Base-by-base conservation (phyloP, 1,284 basidiomycete species). In the Irpex rosettiformis region DNA sequence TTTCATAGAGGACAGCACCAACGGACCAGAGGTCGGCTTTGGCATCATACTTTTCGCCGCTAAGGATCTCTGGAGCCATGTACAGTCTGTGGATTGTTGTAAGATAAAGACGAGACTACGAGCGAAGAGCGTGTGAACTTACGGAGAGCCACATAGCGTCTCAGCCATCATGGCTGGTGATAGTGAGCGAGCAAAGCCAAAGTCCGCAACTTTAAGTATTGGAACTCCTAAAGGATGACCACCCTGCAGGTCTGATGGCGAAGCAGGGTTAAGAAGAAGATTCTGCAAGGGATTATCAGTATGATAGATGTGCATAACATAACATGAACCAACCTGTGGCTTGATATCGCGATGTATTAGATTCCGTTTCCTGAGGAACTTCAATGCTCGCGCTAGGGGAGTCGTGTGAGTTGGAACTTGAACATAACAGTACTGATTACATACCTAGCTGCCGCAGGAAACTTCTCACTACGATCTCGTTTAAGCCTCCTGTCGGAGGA, bases 1-100 rank as follows among this genome's bases (percentile, higher is more conserved):
- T 98, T 74, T 99, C 97, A 73, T 89, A 99, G 1, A 98, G 77
- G 2, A 99, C 96, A 0, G 97, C 95, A 5, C 96, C 97, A 29
- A 98, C 94, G 4, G 94, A 96, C 96, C 96, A 99, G 1, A 99
- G 79, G 70, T 99, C 96, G 0, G 94, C 96, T 71, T 96, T 98
- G 24, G 95, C 95, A 71, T 98, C 95, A 73, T 99, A 98, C 73
- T 96, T 97, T 75, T 99, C 92, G 72, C 98, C 98, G 21, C 93
- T 86, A 18, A 99, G 77, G 64, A 99, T 99, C 75, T 99, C 96
- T 0, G 96, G 96, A 0, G 97, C 96, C 96, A 99, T 99, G 76
- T 99, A 99, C 29, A 99, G 76, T 51, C 91, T 93, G 65, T 4
- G 29, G 13, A 18, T 21, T 30, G 57, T 29, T 43, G 16, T 45